Evolutionary conservation across 805 yeast species (phyloP), one percentile per base, ranked within the genome.

Genomic region (Candida adriatica): DNA sequence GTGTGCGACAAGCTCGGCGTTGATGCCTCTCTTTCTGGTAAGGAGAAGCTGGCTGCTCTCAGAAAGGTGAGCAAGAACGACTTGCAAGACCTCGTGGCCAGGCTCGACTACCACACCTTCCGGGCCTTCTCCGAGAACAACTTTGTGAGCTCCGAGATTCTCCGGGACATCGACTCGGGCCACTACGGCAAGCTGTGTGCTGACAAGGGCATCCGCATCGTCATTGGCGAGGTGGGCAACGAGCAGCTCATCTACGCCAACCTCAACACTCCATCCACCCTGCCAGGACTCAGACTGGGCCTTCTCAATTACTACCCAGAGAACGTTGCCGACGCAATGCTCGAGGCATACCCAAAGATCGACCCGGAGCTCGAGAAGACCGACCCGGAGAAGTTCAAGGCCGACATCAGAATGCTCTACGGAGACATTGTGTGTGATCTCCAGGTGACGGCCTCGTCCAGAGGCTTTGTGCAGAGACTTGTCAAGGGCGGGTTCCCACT

Each of bases 111-210:
- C 14, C 58, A 54, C 35, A 57, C 61, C 7, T 64, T 62, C 39
- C 47, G 68, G 41, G 66, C 67, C 6, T 58, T 59, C 27, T 53
- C 65, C 4, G 68, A 63, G 42, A 51, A 48, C 19, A 49, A 58
- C 27, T 61, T 64, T 46, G 53, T 64, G 14, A 38, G 58, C 2
- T 26, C 46, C 3, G 37, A 40, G 11, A 28, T 63, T 19, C 39
- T 64, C 8, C 29, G 33, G 23, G 69, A 64, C 37, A 39, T 63
- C 6, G 34, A 40, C 13, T 35, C 49, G n/a, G 56, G 62, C 15
- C 37, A 46, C 7, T 54, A 46, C 32, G 55, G 55, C 4, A 26
- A 42, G 15, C 34, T 47, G 31, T 37, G 49, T 21, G 34, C 34
- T 6, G 35, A 31, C 18, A 48, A 47, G 31, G 45, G 40, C 5